Percentiles rank a stretch among this genome's conserved stretches.
Conservation (phyloP, 352 stramenopile species). For the Globisporangium cederbergense region DNA sequence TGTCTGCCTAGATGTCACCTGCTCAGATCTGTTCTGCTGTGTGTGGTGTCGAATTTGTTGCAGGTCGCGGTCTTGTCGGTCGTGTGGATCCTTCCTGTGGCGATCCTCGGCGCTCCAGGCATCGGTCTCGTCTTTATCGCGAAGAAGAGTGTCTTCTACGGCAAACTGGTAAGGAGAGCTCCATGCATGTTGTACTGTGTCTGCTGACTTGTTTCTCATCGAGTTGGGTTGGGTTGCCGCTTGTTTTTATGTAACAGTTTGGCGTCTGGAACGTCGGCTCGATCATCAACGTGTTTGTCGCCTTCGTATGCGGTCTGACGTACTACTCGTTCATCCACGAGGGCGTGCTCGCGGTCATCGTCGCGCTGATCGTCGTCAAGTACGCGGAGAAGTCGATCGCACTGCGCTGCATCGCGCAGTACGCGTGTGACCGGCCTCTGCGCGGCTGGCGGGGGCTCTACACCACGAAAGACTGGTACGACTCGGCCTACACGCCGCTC, state of each 20-base stretch:
- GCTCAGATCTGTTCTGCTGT: conserved; percentile 11
- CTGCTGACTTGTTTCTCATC: neutral
- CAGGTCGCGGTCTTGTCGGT: conserved; percentile 64
- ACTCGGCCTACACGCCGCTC: conserved; percentile 77
- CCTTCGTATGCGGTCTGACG: conserved; percentile 47
- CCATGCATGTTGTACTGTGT: neutral
- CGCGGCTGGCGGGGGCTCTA: conserved; percentile 76
- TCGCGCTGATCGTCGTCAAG: conserved; percentile 56
- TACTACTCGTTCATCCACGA: conserved; percentile 72
- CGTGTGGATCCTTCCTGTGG: conserved; percentile 53
- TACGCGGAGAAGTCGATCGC: conserved; percentile 66
- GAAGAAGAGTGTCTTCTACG: conserved; percentile 71
- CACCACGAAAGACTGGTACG: conserved; percentile 86
- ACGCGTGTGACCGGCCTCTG: conserved; percentile 57
- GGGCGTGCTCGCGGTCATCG: conserved; percentile 56
- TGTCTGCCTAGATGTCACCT: neutral
- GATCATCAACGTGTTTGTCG: conserved; percentile 66
- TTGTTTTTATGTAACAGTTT: conserved; percentile 22
- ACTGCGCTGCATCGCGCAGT: conserved; percentile 74
- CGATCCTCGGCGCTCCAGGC: conserved; percentile 52
- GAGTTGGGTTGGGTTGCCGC: neutral
- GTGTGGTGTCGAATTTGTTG: conserved; percentile 4
- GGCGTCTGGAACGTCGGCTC: conserved; percentile 69
- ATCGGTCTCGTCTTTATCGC: conserved; percentile 72
- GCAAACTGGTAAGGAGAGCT: conserved; percentile 43